Evolutionary conservation across 2,329 filamentous ascomycete species (phyloP).

Genomic region (Neonectria punicea): DNA sequence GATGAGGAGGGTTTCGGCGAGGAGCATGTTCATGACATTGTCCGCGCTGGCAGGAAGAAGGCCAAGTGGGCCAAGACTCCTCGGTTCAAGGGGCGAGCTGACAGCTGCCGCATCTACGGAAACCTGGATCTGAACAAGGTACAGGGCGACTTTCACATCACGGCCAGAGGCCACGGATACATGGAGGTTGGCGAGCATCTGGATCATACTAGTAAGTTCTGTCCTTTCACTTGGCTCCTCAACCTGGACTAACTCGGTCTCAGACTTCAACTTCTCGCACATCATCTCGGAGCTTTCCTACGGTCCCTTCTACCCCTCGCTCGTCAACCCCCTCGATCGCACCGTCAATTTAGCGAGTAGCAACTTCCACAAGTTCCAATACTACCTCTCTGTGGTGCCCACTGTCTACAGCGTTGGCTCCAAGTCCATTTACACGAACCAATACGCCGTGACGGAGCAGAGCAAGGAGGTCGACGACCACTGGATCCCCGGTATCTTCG

Average conservation of each 20-base stretch:
- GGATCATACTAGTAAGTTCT: constrained; percentile 77
- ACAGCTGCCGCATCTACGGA: constrained; percentile 90
- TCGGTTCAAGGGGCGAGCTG: constrained; percentile 65
- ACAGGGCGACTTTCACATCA: constrained; percentile 98
- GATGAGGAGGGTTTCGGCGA: constrained; percentile 78
- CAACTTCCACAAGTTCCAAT: constrained; percentile 97
- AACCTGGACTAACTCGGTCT: constrained; percentile 31
- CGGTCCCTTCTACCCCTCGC: constrained; percentile 93
- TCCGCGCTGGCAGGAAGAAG: constrained; percentile 73
- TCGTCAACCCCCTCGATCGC: constrained; percentile 93
- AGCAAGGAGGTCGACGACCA: constrained; percentile 75
- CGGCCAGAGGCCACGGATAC: constrained; percentile 95
- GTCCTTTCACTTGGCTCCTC: no score
- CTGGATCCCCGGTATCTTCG: constrained; percentile 87
- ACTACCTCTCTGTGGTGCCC: constrained; percentile 94
- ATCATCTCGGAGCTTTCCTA: constrained; percentile 96
- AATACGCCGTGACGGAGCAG: constrained; percentile 97
- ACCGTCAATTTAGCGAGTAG: constrained; percentile 80
- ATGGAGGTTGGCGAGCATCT: constrained; percentile 80
- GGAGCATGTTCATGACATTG: constrained; percentile 91
- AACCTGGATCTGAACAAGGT: constrained; percentile 95
- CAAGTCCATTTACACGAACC: constrained; percentile 87
- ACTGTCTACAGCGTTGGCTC: constrained; percentile 83
- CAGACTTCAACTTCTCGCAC: constrained; percentile 97
- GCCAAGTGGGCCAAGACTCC: constrained; percentile 82